phyloP scores from a whole-genome alignment of 441 rosid genomes.

The Populus trichocarpa region DNA sequence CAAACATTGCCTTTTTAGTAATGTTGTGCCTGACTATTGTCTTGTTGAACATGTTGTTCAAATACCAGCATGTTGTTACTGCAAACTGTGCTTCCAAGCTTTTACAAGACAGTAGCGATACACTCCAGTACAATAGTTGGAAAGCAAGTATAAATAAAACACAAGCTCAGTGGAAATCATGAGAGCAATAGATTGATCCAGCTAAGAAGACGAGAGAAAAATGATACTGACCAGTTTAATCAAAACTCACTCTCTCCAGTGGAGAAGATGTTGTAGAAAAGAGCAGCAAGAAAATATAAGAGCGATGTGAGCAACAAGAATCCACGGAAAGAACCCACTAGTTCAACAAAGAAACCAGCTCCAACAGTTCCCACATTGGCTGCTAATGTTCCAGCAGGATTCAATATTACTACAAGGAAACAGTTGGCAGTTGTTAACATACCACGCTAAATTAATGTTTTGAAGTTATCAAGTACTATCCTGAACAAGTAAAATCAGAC shows the following conservation, averaged over 20 bases:
- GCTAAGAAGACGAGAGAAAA: neutral
- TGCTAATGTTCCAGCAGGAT: slow-evolving; percentile 82
- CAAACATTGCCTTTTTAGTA: neutral
- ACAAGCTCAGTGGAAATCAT: neutral
- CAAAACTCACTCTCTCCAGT: slow-evolving; percentile 81
- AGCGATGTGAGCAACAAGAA: slow-evolving; percentile 72
- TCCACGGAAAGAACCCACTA: slow-evolving; percentile 88
- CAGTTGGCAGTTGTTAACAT: neutral
- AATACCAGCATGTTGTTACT: neutral
- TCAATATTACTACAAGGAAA: slow-evolving; percentile 62
- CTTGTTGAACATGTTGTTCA: neutral
- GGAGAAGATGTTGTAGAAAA: slow-evolving; percentile 71
- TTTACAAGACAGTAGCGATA: neutral
- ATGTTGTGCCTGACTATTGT: neutral
- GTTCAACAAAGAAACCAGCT: slow-evolving; percentile 87
- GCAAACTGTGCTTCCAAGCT: neutral
- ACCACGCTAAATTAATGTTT: neutral
- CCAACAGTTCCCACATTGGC: slow-evolving; percentile 96
- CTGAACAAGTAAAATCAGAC: neutral
- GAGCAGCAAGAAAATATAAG: slow-evolving; percentile 64
- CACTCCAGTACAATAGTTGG: neutral
- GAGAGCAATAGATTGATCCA: neutral
- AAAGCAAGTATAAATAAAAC: neutral
- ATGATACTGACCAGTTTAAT: slow-evolving; percentile 43
- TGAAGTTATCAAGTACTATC: neutral